phyloP scores from a whole-genome alignment of 2,329 filamentous ascomycete genomes.

The Diaporthe vexans region DNA sequence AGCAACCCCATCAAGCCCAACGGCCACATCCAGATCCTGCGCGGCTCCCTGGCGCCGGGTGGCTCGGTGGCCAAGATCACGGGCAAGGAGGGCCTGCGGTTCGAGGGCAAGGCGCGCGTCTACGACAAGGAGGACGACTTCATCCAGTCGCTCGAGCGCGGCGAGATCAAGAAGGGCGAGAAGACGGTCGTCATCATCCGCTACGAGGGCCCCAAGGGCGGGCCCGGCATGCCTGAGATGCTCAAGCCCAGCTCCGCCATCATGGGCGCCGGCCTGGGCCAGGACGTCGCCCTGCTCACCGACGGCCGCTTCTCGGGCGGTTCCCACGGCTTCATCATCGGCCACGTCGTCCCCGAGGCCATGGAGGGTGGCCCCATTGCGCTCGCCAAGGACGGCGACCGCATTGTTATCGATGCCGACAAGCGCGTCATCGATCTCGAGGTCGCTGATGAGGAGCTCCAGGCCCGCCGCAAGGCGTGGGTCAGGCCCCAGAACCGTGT shows the following conservation, averaged over 20 bases:
- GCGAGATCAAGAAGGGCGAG: constrained; percentile 85
- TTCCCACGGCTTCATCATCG: constrained; percentile 88
- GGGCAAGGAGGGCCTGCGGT: constrained; percentile 89
- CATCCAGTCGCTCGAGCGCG: constrained; percentile 81
- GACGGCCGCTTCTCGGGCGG: constrained; percentile 85
- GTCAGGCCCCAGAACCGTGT: constrained; percentile 71
- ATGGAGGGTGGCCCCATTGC: constrained; percentile 88
- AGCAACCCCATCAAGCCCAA: constrained; percentile 88
- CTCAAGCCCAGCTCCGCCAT: constrained; percentile 92
- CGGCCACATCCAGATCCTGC: constrained; percentile 90
- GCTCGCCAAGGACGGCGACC: constrained; percentile 84
- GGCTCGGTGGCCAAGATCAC: constrained; percentile 95
- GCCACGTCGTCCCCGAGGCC: constrained; percentile 89
- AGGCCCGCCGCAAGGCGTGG: constrained; percentile 71
- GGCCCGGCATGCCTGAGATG: constrained; percentile 96
- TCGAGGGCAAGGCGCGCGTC: constrained; percentile 84
- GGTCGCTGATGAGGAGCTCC: constrained; percentile 75
- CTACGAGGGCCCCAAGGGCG: constrained; percentile 94
- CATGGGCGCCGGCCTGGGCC: constrained; percentile 88
- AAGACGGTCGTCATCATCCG: constrained; percentile 93
- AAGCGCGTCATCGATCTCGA: constrained; percentile 77
- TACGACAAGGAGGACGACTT: constrained; percentile 89
- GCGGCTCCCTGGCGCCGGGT: constrained; percentile 86
- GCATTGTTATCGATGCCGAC: constrained; percentile 86
- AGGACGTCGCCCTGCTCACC: constrained; percentile 81